A percentile compares a stretch with the other conserved stretches of the same genome.
Evolutionary conservation across 2,329 filamentous ascomycete genomes (phyloP).

Genomic region (Colletotrichum tanaceti): DNA sequence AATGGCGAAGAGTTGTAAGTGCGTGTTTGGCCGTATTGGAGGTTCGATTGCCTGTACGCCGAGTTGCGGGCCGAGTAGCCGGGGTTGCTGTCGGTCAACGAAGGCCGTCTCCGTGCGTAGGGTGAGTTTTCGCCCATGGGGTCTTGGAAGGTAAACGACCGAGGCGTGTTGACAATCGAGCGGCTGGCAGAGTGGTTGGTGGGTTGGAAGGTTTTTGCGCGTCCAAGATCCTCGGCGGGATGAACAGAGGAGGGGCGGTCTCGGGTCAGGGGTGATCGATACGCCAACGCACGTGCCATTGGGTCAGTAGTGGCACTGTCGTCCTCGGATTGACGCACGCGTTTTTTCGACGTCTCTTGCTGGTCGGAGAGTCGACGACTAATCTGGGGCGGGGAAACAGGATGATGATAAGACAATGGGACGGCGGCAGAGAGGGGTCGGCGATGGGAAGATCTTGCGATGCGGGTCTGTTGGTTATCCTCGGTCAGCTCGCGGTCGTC

Average conservation of each 20-base stretch:
- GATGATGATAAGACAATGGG: slow-evolving; percentile 56
- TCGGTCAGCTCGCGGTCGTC: slow-evolving; percentile 43
- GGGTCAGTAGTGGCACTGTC: slow-evolving; percentile 54
- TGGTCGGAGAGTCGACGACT: slow-evolving; percentile 68
- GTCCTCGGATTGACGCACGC: slow-evolving; percentile 54
- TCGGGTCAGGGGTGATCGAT: slow-evolving; percentile 53
- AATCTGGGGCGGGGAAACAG: slow-evolving; percentile 63
- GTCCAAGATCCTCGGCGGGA: slow-evolving; percentile 52
- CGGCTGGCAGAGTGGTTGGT: slow-evolving; percentile 44
- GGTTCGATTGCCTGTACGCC: slow-evolving; percentile 55
- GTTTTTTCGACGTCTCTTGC: slow-evolving; percentile 57
- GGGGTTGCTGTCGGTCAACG: slow-evolving; percentile 60
- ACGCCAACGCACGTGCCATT: slow-evolving; percentile 56
- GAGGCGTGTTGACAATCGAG: slow-evolving; percentile 61
- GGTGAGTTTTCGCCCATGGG: slow-evolving; percentile 43
- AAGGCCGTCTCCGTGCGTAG: slow-evolving; percentile 54
- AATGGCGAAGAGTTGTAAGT: slow-evolving; percentile 71
- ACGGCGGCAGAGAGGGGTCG: slow-evolving; percentile 66
- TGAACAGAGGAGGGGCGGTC: slow-evolving; percentile 57
- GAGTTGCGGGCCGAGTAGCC: slow-evolving; percentile 56
- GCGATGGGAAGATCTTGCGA: slow-evolving; percentile 59
- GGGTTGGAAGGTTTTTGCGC: slow-evolving; percentile 48
- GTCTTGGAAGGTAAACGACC: slow-evolving; percentile 62
- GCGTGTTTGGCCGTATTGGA: slow-evolving; percentile 54
- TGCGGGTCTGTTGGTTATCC: slow-evolving; percentile 57